Evolutionary conservation across 2,329 filamentous ascomycete species (phyloP).

Genomic region (Aspergillus sclerotialis): DNA sequence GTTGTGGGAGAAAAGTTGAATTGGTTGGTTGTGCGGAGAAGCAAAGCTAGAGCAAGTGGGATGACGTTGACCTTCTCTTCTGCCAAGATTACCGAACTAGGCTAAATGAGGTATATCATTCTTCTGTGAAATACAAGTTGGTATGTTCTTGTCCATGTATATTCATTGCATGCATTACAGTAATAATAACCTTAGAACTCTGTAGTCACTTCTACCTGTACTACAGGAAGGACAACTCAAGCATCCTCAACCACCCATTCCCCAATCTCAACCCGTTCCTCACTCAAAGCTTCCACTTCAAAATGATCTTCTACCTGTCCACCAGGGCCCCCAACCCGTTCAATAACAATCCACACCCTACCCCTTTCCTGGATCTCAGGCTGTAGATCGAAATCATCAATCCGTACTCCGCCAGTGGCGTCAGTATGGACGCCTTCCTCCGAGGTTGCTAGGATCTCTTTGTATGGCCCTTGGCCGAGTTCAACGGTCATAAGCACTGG

Average conservation of each 20-base stretch:
- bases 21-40: constrained; percentile 1
- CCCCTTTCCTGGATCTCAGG: constrained; percentile 51
- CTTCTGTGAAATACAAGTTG: too few species aligned
- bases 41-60: constrained; percentile 7
- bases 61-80: too few species aligned
- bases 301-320: constrained; percentile 43
- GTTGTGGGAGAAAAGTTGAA: constrained; percentile 4
- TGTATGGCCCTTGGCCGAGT: constrained; percentile 63
- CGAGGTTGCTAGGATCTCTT: constrained; percentile 57
- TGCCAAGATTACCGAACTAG: too few species aligned
- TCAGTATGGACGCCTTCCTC: constrained; percentile 72
- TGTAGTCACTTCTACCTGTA: too few species aligned
- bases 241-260: constrained; percentile 33
- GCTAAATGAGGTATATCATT: too few species aligned
- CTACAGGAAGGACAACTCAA: too few species aligned
- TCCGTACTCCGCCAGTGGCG: constrained; percentile 57
- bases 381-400: constrained; percentile 66
- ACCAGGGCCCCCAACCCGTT: constrained; percentile 61
- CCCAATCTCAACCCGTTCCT: constrained; percentile 37
- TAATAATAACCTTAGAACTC: too few species aligned
- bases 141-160: too few species aligned
- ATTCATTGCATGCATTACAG: too few species aligned
- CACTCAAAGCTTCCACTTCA: constrained; percentile 36
- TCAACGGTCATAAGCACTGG: constrained; percentile 67
- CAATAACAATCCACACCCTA: constrained; percentile 73